Evolutionary conservation across 108 stramenopile genomes (phyloP).

Genomic region (Thalassiosira profunda): DNA sequence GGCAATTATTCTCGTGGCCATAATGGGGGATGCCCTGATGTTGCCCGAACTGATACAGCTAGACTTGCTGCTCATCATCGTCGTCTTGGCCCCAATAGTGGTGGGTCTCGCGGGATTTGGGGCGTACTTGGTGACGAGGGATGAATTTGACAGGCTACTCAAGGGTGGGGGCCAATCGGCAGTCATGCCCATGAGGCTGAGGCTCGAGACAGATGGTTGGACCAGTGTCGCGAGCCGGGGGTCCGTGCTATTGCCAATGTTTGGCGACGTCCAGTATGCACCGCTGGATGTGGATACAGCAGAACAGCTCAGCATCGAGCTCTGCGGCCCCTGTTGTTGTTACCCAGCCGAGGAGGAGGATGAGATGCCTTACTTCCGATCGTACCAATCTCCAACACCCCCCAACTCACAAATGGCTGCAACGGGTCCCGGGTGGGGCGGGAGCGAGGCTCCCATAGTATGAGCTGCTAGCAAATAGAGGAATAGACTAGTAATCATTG

Average conservation of each 20-base stretch:
- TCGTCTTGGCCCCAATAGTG: constrained; percentile 80
- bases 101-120: constrained; percentile 80
- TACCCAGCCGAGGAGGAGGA: constrained; percentile 85
- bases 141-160: constrained; percentile 81
- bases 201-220: constrained; percentile 80
- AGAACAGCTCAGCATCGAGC: constrained; percentile 49
- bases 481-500: background rate
- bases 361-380: constrained; percentile 23
- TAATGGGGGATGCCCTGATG: constrained; percentile 72
- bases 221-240: constrained; percentile 82
- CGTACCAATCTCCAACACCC: constrained; percentile 38
- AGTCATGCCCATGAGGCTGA: constrained; percentile 73
- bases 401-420: constrained; percentile 28
- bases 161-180: constrained; percentile 86
- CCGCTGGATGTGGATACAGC: constrained; percentile 55
- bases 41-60: constrained; percentile 44
- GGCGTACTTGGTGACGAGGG: constrained; percentile 83
- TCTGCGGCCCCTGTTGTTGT: constrained; percentile 58
- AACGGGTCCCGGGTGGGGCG: constrained; percentile 38
- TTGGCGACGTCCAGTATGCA: constrained; percentile 85
- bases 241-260: constrained; percentile 84
- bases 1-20: constrained; percentile 70
- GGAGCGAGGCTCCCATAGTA: constrained; percentile 40
- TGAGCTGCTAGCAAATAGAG: constrained; percentile 11
- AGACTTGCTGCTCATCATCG: constrained; percentile 58